Percentiles rank a stretch among this genome's conserved stretches.
phyloP scores from a whole-genome alignment of 2,329 filamentous ascomycete species.

The Aspergillus sergii region DNA sequence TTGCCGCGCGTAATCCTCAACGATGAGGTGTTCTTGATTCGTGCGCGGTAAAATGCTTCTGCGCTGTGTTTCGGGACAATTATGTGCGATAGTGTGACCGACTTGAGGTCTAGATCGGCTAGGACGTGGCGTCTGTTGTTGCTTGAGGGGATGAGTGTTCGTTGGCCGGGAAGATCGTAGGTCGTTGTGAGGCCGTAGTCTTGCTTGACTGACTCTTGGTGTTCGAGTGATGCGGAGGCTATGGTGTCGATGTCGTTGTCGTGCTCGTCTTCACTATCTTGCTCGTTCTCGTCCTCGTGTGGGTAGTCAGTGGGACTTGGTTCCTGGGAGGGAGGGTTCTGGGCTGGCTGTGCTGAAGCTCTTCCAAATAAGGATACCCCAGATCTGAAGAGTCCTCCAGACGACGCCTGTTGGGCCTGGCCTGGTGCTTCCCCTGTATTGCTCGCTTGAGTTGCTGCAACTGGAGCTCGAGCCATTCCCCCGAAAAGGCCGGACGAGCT shows the following conservation, averaged over 20 bases:
- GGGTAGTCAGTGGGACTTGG: background rate
- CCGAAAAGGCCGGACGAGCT: background rate
- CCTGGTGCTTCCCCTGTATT: background rate
- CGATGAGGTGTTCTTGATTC: constrained; percentile 40
- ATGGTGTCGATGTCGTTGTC: constrained; percentile 3
- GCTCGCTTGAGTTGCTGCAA: background rate
- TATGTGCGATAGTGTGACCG: constrained; percentile 40
- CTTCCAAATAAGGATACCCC: background rate
- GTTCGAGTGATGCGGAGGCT: constrained; percentile 13
- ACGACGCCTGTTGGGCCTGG: background rate
- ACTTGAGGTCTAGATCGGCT: constrained; percentile 37
- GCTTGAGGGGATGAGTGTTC: constrained; percentile 39
- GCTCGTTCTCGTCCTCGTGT: constrained; percentile 4
- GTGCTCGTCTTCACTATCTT: constrained; percentile 18
- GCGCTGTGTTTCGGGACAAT: constrained; percentile 43
- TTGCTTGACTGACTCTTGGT: constrained; percentile 41
- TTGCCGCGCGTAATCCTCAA: constrained; percentile 32
- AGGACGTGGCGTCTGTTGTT: constrained; percentile 42
- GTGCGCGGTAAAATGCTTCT: constrained; percentile 45
- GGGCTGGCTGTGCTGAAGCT: background rate
- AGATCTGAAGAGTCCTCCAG: constrained; percentile 1
- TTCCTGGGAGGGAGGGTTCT: background rate
- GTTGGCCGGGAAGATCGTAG: constrained; percentile 43
- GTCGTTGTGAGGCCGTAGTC: constrained; percentile 46
- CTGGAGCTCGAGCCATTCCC: background rate